These are phyloP conservation scores for Dactylorhiza incarnata DNA, from an alignment of 106 monocot genomes.

Conservation along the genomic window DNA sequence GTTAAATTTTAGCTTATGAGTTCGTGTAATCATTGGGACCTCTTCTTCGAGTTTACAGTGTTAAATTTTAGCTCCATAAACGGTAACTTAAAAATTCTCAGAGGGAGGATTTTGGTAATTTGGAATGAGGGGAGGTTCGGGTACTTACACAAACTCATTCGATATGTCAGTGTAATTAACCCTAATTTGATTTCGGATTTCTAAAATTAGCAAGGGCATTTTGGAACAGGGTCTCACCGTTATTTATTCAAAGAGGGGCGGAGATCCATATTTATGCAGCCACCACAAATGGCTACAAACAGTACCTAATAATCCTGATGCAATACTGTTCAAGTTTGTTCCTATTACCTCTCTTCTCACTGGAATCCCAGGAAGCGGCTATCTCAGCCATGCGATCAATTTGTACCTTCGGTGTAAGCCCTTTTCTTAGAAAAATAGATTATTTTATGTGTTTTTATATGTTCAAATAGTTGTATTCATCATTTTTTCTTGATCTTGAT, in stretches of 20 bases:
- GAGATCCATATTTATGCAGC: conserved; percentile 40
- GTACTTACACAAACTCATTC: too few species aligned
- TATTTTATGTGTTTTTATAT: background rate
- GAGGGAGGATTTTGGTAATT: too few species aligned
- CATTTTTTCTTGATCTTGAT: background rate
- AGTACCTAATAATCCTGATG: conserved; percentile 68
- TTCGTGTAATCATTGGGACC: too few species aligned
- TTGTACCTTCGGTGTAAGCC: conserved; percentile 94
- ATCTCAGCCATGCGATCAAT: conserved; percentile 98
- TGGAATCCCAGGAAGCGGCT: conserved; percentile 85
- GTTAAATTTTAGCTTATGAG: too few species aligned
- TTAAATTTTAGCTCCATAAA: too few species aligned
- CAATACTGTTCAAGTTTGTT: conserved; percentile 80
- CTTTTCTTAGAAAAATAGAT: background rate
- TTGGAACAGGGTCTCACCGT: conserved; percentile 69
- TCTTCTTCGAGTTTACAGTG: too few species aligned
- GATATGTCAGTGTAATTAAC: background rate
- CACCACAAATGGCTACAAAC: conserved; percentile 84
- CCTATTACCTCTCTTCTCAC: conserved; percentile 94
- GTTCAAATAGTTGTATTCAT: background rate
- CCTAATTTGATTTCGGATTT: conserved; percentile 6
- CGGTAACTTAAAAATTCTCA: too few species aligned
- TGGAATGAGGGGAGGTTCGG: too few species aligned
- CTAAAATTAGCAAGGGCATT: background rate
- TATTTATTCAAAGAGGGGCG: conserved; percentile 85